phyloP scores from a whole-genome alignment of 441 rosid genomes.

The Melastoma candidum region DNA sequence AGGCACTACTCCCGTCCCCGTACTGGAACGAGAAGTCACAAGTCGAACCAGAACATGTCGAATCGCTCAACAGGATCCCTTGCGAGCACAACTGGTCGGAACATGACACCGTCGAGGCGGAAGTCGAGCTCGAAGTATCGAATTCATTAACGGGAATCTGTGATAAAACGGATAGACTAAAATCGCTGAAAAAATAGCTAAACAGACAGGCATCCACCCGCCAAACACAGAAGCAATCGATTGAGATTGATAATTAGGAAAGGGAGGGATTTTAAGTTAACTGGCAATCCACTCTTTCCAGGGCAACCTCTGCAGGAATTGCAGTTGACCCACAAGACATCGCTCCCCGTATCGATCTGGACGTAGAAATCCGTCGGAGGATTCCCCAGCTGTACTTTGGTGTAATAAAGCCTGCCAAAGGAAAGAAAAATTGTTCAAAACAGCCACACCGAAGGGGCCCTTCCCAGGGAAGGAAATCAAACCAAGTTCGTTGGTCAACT shows the following conservation, averaged over 20 bases:
- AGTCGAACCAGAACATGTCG: slow-evolving; percentile 46
- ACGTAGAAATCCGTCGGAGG: slow-evolving; percentile 82
- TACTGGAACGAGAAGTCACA: slow-evolving; percentile 81
- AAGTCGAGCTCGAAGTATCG: slow-evolving; percentile 68
- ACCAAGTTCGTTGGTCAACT: too few species aligned
- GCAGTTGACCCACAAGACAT: slow-evolving; percentile 92
- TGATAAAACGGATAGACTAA: slow-evolving; percentile 1
- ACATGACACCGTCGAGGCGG: slow-evolving; percentile 46
- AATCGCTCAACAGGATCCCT: slow-evolving; percentile 46
- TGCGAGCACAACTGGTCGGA: slow-evolving; percentile 50
- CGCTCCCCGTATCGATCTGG: slow-evolving; percentile 95
- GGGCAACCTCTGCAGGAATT: slow-evolving; percentile 84
- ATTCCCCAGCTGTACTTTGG: slow-evolving; percentile 69
- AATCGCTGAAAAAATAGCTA: background rate
- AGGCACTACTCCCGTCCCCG: slow-evolving; percentile 86
- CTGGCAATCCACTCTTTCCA: slow-evolving; percentile 65
- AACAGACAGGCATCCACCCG: background rate
- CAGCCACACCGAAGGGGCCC: too few species aligned
- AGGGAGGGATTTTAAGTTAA: slow-evolving; percentile 18
- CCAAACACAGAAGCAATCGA: too few species aligned
- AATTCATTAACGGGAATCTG: slow-evolving; percentile 73
- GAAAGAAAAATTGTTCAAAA: background rate
- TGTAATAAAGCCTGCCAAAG: slow-evolving; percentile 61
- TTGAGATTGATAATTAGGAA: too few species aligned
- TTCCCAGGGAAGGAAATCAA: too few species aligned